Evolutionary conservation across 2,329 filamentous ascomycete species (phyloP), one percentile per base, ranked within the genome.

Genomic region (Coleophoma crateriformis): DNA sequence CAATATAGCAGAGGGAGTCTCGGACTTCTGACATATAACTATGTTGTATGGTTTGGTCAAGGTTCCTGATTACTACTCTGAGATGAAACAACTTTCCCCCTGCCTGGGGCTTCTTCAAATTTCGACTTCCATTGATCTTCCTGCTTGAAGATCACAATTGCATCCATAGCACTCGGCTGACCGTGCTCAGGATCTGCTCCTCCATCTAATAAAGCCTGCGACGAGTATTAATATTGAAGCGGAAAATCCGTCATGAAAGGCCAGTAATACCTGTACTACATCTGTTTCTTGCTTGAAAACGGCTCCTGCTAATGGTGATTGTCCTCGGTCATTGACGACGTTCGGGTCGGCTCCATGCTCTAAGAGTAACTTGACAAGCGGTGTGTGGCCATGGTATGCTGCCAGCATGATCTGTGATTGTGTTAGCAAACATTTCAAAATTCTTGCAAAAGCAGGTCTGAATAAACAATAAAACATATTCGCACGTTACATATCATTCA

Each of bases 241-340:
- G 6, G 8, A 27, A 4, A 7, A 7, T 10, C 27, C 27, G 8
- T 2, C 6, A 15, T 7, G 15, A 46, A 41, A 34, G 40, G 4
- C 3, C 14, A 13, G 12, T 53, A 64, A 46, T 51, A 79, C 76
- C 62, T 79, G 77, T 10, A 88, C 76, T 3, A 88, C 80, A 4
- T 76, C 78, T 48, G 78, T 75, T 60, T 85, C 82, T 11, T 79
- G 80, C 66, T 89, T 89, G 65, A 89, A 89, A 8, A 89, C 81
- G 0, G 85, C 85, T 0, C 86, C 85, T 0, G 85, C 84, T 3
- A 89, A 70, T 0, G 82, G 81, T 54, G 82, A 86, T 67, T 89
- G 86, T 0, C 81, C 81, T 41, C 78, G 68, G 53, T 84, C 85
- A 54, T 89, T 89, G 27, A 88, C 61, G 1, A 77, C 71, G 64